Base-by-base conservation (phyloP, 805 yeast genomes). In the Kluyveromyces lactis region DNA sequence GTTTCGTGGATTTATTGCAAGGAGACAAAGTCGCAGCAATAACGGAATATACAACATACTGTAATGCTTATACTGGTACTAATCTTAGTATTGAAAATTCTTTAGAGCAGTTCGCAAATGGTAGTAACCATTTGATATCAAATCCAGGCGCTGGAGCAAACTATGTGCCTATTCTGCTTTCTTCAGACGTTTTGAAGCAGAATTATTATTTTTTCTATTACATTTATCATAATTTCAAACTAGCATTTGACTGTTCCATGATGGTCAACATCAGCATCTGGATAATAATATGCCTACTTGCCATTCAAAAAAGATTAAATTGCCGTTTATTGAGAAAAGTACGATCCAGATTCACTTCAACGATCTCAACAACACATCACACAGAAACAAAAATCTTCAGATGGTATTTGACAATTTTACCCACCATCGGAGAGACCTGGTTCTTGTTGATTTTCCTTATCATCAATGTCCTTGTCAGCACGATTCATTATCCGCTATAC, bases 351-450 rank as follows among this genome's bases (percentile, higher is more conserved):
- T 21, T 39, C 18, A 42, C 46, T 7, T 31, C 41, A 10, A 18
- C 40, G 10, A 36, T 39, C 29, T 33, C 29, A 27, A 32, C 38
- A 12, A 29, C 43, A 9, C 46, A 42, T 19, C 46, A 42, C 19
- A 18, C 40, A 13, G 46, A 42, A 18, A 36, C 38, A 7, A 36
- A 26, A n/a, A 11, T 32, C 10, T 26, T 40, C 12, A 36, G 36
- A 10, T 33, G 31, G 23, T 42, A 39, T 28, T 19, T 29, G 17
- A 33, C 35, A 12, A 21, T 42, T 8, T 28, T 42, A 18, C 46
- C 46, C 9, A 42, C 46, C 2, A 36, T 39, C 26, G 46, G 46
- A 15, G 46, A 42, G 29, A 32, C 41, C 15, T 18, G 37, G 10
- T 18, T 36, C n/a, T 18, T 42, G 11, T 23, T 37, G 8, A 15